A percentile compares a stretch with the other conserved stretches of the same genome.
Conservation (phyloP, 345 rosid species). For the Corymbia maculata region DNA sequence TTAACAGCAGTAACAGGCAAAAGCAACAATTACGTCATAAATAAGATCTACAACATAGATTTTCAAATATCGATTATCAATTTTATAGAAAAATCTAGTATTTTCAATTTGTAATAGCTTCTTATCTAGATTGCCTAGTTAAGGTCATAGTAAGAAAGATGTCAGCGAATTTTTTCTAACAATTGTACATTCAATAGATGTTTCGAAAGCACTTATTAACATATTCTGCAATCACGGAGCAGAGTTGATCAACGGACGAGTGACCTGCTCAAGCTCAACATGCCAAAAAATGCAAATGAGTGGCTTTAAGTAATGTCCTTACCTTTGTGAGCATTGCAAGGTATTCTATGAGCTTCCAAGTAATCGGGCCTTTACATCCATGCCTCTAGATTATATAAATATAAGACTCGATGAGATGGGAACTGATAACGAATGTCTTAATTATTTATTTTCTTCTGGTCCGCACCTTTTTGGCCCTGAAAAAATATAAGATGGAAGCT, state of each 20-base stretch:
- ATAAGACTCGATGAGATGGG: background rate
- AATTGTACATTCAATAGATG: background rate
- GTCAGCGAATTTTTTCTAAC: background rate
- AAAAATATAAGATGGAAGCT: background rate
- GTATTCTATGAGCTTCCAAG: background rate
- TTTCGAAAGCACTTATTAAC: background rate
- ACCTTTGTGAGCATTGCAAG: background rate
- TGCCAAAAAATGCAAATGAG: background rate
- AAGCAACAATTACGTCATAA: background rate
- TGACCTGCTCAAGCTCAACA: background rate
- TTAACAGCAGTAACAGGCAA: background rate
- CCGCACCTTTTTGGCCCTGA: background rate
- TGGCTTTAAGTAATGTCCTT: background rate
- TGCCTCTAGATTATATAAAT: background rate
- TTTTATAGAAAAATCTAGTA: background rate
- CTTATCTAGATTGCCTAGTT: background rate
- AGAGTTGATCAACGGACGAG: background rate
- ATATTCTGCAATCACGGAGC: background rate
- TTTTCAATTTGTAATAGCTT: background rate
- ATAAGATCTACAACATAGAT: background rate
- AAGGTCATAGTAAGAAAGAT: background rate
- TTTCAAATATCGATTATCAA: background rate
- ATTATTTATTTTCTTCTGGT: background rate
- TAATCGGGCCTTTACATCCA: background rate
- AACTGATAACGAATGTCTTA: background rate